Evolutionary conservation across 306 rosid genomes (phyloP).

Genomic region (Vicia sativa): DNA sequence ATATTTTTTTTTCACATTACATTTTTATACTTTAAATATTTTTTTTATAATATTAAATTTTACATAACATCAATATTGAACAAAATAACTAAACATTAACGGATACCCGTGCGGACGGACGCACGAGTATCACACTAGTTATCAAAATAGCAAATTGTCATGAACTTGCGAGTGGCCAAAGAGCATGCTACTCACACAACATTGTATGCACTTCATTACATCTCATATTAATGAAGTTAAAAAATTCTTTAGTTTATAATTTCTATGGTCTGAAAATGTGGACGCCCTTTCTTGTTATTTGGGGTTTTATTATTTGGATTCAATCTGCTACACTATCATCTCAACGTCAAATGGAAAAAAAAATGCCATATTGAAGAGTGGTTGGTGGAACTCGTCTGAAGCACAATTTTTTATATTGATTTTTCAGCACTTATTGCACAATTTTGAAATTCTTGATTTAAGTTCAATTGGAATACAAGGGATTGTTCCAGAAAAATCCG

Average conservation of each 20-base stretch:
- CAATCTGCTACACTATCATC: not conserved
- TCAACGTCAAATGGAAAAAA: constrained; percentile 1
- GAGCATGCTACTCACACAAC: not conserved
- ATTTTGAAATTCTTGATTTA: too few species aligned
- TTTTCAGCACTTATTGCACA: too few species aligned
- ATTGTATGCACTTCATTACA: not conserved
- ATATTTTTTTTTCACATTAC: too few species aligned
- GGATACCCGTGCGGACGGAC: too few species aligned
- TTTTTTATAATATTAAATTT: too few species aligned
- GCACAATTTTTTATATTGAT: too few species aligned
- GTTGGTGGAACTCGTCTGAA: constrained; percentile 2
- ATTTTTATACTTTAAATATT: too few species aligned
- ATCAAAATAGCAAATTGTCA: not conserved
- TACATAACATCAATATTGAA: too few species aligned
- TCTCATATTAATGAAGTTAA: not conserved
- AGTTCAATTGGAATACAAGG: too few species aligned
- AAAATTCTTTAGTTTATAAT: not conserved
- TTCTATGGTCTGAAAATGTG: not conserved
- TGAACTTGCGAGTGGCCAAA: not conserved
- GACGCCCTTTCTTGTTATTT: not conserved
- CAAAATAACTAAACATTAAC: too few species aligned
- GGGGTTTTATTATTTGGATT: not conserved
- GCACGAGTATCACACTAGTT: too few species aligned
- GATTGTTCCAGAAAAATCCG: too few species aligned
- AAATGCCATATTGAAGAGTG: constrained; percentile 1